Base-by-base conservation (phyloP, 805 yeast genomes). In the Citeromyces matritensis region DNA sequence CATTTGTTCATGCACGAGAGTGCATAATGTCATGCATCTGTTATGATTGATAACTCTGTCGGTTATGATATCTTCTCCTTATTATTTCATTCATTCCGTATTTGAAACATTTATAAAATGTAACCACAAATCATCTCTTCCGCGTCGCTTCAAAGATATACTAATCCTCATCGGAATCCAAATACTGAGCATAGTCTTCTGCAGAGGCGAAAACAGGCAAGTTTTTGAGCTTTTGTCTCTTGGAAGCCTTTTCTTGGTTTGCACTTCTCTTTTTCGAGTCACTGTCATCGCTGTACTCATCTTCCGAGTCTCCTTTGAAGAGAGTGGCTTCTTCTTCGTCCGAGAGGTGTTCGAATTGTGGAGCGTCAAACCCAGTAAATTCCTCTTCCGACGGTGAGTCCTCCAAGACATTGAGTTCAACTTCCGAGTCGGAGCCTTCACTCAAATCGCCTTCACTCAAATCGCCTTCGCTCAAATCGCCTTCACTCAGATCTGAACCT, bases 151-250 rank as follows among this genome's bases (percentile, higher is more conserved):
- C n/a, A n/a, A n/a, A n/a, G n/a, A n/a, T n/a, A n/a, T n/a, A n/a
- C 26, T 56, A 66, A 30, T 73, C 81, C 32, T 71, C 80, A 19
- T 76, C 81, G 10, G 80, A 73, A 19, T 63, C 63, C 49, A 81
- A 55, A 42, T 74, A 76, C 47, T 81, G 63, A 17, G 88, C 76
- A 48, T 84, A 85, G 38, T 81, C 94, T 27, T 81, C 95, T 7
- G 75, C 94, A 29, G 85, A 75, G 1, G 95, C 96, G 58, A 84
- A 86, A 13, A 73, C 63, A 14, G 96, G 96, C 37, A 86, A 58
- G 30, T 65, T 71, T 45, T 69, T 74, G 44, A 80, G 57, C 50
- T 69, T 74, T 29, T 60, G 54, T 47, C 62, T 71, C 59, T 68
- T 73, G 12, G 62, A 42, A 17, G 36, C 42, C 17, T 45, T 36